Base-by-base conservation (phyloP, 148 eudicot species). In the Pharnaceum exiguum region DNA sequence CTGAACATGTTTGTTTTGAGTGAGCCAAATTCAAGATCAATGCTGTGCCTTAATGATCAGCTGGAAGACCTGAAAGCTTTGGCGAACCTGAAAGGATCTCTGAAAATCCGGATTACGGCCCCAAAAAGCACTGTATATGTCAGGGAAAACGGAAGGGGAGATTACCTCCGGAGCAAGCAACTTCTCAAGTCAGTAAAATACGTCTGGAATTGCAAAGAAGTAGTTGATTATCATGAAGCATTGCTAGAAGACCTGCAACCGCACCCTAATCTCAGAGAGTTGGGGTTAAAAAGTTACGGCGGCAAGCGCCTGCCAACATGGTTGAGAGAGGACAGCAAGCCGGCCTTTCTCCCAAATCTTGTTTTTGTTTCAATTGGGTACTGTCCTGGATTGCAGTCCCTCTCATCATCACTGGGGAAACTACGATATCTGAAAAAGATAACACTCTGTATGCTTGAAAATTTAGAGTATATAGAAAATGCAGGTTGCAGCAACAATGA, bases 171-270 rank as follows among this genome's bases (percentile, higher is more conserved):
- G 12, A 38, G 19, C 13, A 38, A 61, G 28, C 15, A 15, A 26
- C 17, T 26, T 17, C 51, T 18, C 2, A 16, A 15, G 7, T 5
- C 11, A 24, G 26, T 40, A 16, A 4, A 7, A 0, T 51, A 29
- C 10, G 1, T 5, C 4, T 23, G 10, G 15, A 8, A 5, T 2
- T 11, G 15, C 24, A 13, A 22, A 22, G 25, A 51, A 30, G 18
- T 2, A 30, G 24, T 7, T 18, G 39, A 7, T 2, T 33, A 28
- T 11, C 49, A 40, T 18, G 51, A 63, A 15, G 31, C 53, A 7
- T 26, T 63, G 38, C 19, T 63, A 16, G 68, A 51, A 15, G 38
- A 16, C 30, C 24, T 63, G 11, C 48, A 23, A 16, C 59, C 68
- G 5, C 47, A 18, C 15, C 28, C 31, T 17, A 15, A n/a, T n/a